Percentiles rank a stretch among this genome's conserved stretches.
Conservation (phyloP, 176 grass and related monocot genomes). For the Echinochloa phyllopogon region DNA sequence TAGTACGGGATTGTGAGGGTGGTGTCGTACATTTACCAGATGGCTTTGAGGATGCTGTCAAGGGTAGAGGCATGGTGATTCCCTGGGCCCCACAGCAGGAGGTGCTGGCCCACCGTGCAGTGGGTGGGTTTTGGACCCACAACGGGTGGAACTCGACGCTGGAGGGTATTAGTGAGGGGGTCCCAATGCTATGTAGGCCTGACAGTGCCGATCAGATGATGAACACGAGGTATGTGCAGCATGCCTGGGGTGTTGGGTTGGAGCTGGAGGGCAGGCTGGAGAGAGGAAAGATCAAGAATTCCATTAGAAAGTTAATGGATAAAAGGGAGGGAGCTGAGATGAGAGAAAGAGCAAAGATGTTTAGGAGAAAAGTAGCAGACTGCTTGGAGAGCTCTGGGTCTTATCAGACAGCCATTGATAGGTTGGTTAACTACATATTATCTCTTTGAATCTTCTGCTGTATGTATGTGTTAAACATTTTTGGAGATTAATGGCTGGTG, state of each 20-base stretch:
- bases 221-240: conserved; percentile 8
- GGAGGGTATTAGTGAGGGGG: conserved; percentile 28
- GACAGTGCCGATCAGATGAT: conserved; percentile 34
- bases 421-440: conserved; percentile 9
- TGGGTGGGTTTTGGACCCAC: conserved; percentile 51
- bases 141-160: conserved; percentile 51
- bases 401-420: background rate
- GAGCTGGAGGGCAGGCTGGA: conserved; percentile 32
- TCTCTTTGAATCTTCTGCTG: background rate
- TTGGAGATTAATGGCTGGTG: too few species aligned
- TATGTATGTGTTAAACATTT: too few species aligned
- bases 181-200: conserved; percentile 45
- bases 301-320: conserved; percentile 27
- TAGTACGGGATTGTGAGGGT: background rate
- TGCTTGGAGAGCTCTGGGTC: background rate
- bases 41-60: background rate
- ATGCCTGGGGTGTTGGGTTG: conserved; percentile 29
- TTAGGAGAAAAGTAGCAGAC: background rate
- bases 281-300: background rate
- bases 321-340: conserved; percentile 25
- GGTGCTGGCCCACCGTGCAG: conserved; percentile 37
- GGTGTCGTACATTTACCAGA: background rate
- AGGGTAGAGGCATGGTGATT: conserved; percentile 28
- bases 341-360: conserved; percentile 6
- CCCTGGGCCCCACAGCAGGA: conserved; percentile 48